Base-by-base conservation (phyloP, 495 filamentous ascomycete genomes). In the Trichodelitschia bisporula region DNA sequence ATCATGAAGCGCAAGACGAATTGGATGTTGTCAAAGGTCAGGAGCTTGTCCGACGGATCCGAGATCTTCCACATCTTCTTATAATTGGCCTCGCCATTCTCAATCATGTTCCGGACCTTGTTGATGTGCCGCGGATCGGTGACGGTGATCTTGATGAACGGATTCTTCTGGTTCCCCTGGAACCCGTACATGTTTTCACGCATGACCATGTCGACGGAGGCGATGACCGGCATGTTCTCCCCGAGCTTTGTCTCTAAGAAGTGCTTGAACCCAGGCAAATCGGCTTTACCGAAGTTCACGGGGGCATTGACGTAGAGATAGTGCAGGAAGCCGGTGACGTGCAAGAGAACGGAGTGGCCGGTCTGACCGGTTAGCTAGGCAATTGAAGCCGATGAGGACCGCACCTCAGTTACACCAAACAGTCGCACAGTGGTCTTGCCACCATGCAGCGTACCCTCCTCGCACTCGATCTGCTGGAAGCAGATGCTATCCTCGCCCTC, bases 1-100 rank as follows among this genome's bases (percentile, higher is more conserved):
- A 99, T 84, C 86, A 99, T 95, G 49, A 95, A 95, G 36, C 86
- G 63, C 40, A 95, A 49, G 3, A 99, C 62, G 42, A 93, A 99
- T 56, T 86, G 79, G 39, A 99, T 80, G 35, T 63, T 89, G 51
- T 99, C 86, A 40, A 78, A 99, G 0, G 86, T 93, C 47, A 76
- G 61, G 36, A 91, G 64, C 9, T 54, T 54, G 11, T 58, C 61
- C 4, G 82, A 76, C 1, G 54, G 54, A 19, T 49, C 59, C 5
- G 18, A 4, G 8, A 11, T n/a, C 34, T 68, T 72, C 89, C 89
- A 99, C 48, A 92, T 59, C 11, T 75, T 66, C 40, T 82, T 91
- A 57, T 73, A 95, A 43, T 93, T 95, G 33, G 71, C 69, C 26
- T 64, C 52, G n/a, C 70, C 69, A 8, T 47, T 54, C 52, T 92